phyloP scores from a whole-genome alignment of 1,139 yeast genomes.

The Arxiozyma slooffiae region DNA sequence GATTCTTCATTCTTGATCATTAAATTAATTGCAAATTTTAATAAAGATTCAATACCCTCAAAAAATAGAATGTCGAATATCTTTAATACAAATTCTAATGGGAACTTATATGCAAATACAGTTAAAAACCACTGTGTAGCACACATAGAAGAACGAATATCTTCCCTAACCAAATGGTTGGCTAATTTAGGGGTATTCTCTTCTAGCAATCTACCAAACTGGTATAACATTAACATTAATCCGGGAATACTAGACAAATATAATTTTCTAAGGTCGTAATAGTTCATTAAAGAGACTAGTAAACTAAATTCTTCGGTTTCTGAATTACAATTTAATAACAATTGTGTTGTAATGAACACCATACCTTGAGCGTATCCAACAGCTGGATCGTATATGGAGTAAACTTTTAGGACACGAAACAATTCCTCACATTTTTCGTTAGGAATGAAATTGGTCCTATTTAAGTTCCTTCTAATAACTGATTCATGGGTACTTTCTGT shows the following conservation, averaged over 20 bases:
- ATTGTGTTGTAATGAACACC: slow-evolving; percentile 84
- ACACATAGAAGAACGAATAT: slow-evolving; percentile 85
- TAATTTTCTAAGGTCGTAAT: slow-evolving; percentile 64
- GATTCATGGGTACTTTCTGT: slow-evolving; percentile 60
- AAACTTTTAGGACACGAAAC: slow-evolving; percentile 69
- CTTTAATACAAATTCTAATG: slow-evolving; percentile 74
- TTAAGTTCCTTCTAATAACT: slow-evolving; percentile 69
- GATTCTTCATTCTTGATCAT: slow-evolving; percentile 58
- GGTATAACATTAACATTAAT: slow-evolving; percentile 70
- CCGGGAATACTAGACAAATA: slow-evolving; percentile 93
- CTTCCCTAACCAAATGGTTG: slow-evolving; percentile 73
- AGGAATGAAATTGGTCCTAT: slow-evolving; percentile 74
- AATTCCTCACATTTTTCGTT: slow-evolving; percentile 50
- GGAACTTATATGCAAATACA: slow-evolving; percentile 79
- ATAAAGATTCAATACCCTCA: slow-evolving; percentile 80
- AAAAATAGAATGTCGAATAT: slow-evolving; percentile 84
- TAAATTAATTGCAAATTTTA: slow-evolving; percentile 79
- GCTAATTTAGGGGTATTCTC: slow-evolving; percentile 37
- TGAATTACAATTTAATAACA: slow-evolving; percentile 59
- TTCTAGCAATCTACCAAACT: slow-evolving; percentile 79
- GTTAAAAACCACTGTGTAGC: slow-evolving; percentile 99
- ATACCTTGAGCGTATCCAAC: slow-evolving; percentile 97
- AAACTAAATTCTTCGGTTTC: slow-evolving; percentile 82
- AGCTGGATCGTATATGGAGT: slow-evolving; percentile 77
- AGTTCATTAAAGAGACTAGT: slow-evolving; percentile 74